Conservation (phyloP, 129 eudicot species). For the Gnaphalium uliginosum region DNA sequence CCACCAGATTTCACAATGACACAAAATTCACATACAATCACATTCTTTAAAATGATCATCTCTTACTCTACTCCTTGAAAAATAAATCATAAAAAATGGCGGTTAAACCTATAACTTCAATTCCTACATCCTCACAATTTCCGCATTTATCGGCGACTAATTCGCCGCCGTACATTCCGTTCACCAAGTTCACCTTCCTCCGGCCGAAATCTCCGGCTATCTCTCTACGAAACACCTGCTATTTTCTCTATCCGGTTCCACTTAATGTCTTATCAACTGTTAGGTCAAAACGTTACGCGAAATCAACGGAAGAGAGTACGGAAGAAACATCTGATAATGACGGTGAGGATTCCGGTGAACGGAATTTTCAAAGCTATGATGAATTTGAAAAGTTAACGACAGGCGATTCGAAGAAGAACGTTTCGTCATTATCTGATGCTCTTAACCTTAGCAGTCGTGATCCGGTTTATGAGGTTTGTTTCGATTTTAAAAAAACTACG, state of each 20-base stretch:
- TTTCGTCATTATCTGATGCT: slow-evolving; percentile 43
- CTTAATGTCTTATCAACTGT: slow-evolving; percentile 19
- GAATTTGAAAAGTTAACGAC: slow-evolving; percentile 31
- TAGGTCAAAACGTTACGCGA: slow-evolving; percentile 41
- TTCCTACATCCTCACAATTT: slow-evolving; percentile 37
- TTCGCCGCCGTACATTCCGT: slow-evolving; percentile 27
- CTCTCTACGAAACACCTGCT: slow-evolving; percentile 37
- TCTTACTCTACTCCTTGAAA: slow-evolving; percentile 5
- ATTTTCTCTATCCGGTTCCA: slow-evolving; percentile 35
- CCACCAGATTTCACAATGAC: slow-evolving; percentile 14
- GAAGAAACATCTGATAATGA: slow-evolving; percentile 39
- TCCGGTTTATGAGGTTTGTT: slow-evolving; percentile 84
- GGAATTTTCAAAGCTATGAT: slow-evolving; percentile 26
- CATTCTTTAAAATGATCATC: slow-evolving; percentile 24
- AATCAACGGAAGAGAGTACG: slow-evolving; percentile 51
- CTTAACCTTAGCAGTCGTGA: slow-evolving; percentile 76
- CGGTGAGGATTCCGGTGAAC: slow-evolving; percentile 22
- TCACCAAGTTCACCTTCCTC: slow-evolving; percentile 37
- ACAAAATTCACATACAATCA: slow-evolving; percentile 15
- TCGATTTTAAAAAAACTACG: neutral
- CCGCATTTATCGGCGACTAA: slow-evolving; percentile 42
- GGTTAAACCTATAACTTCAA: slow-evolving; percentile 25
- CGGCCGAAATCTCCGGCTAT: slow-evolving; percentile 37
- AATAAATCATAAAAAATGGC: slow-evolving; percentile 34
- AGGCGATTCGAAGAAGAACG: slow-evolving; percentile 39